Evolutionary conservation across 2,329 filamentous ascomycete genomes (phyloP).

Genomic region (Chaetothyriales sp.): DNA sequence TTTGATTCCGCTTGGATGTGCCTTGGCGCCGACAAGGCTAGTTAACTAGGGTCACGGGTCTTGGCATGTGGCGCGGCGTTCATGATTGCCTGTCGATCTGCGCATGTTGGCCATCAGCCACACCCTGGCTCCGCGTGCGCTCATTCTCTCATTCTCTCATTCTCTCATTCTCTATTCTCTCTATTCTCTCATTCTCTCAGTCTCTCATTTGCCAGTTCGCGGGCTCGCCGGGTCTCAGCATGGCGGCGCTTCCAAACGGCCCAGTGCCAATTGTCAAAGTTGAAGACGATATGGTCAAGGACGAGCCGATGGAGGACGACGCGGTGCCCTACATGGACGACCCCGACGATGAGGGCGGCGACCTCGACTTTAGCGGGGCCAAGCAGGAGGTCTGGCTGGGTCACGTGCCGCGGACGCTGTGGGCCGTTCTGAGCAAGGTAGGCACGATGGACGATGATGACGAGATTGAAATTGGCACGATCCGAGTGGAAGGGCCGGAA

Average conservation of each 20-base stretch:
- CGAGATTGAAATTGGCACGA: conserved; percentile 66
- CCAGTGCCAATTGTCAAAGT: conserved; percentile 7
- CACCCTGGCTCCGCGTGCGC: not conserved
- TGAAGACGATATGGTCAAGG: conserved; percentile 13
- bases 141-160: not conserved
- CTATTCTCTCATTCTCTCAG: not conserved
- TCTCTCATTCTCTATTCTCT: not conserved
- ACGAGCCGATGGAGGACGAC: conserved; percentile 12
- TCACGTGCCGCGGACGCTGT: conserved; percentile 65
- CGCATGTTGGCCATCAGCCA: too few species aligned
- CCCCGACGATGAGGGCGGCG: conserved; percentile 56
- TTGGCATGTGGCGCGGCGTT: too few species aligned
- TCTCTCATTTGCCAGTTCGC: not conserved
- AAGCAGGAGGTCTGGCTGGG: conserved; percentile 52
- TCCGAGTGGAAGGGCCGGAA: conserved; percentile 47
- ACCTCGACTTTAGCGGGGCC: conserved; percentile 44
- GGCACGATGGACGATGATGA: conserved; percentile 61
- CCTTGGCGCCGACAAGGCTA: too few species aligned
- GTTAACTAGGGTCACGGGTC: too few species aligned
- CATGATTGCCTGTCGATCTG: too few species aligned
- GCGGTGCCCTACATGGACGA: conserved; percentile 15
- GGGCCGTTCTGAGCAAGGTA: conserved; percentile 62
- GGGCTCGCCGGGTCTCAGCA: not conserved
- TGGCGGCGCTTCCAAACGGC: not conserved
- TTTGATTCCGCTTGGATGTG: not conserved